Evolutionary conservation across 768 basidiomycete species (phyloP).

Genomic region (Imleria badia): DNA sequence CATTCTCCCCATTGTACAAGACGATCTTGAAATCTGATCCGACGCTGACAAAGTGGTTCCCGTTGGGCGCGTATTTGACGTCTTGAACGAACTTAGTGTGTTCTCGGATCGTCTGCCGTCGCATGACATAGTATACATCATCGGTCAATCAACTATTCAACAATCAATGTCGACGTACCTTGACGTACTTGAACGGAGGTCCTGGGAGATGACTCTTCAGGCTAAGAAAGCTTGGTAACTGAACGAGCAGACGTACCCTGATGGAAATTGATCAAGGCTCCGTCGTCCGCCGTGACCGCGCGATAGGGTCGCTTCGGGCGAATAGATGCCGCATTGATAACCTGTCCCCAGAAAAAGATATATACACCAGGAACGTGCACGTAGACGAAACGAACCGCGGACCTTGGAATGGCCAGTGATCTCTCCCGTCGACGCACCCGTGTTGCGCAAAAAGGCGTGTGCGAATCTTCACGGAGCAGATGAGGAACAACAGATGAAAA

Average conservation of each 20-base stretch:
- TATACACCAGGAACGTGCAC: background rate
- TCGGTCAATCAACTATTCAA: background rate
- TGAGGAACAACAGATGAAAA: background rate
- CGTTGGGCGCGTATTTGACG: constrained; percentile 77
- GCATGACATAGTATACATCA: background rate
- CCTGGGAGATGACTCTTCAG: constrained; percentile 38
- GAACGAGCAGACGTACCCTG: constrained; percentile 47
- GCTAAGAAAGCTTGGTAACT: background rate
- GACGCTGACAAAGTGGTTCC: constrained; percentile 82
- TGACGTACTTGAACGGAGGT: constrained; percentile 87
- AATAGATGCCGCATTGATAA: constrained; percentile 86
- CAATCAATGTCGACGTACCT: constrained; percentile 40
- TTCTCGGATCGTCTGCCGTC: constrained; percentile 70
- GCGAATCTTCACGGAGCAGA: constrained; percentile 57
- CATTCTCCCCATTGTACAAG: constrained; percentile 87
- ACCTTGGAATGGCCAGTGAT: constrained; percentile 91
- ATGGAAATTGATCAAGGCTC: constrained; percentile 78
- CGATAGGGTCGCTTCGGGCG: constrained; percentile 87
- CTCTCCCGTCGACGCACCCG: constrained; percentile 82
- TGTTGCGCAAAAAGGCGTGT: constrained; percentile 80
- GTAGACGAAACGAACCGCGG: background rate
- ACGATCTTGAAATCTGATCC: constrained; percentile 88
- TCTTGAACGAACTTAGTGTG: constrained; percentile 95
- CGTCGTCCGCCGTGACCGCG: constrained; percentile 87
- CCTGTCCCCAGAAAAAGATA: constrained; percentile 37